A percentile compares a stretch with the other conserved stretches of the same genome.
Conservation (phyloP, 2,329 filamentous ascomycete species). For the Apiospora aurea region DNA sequence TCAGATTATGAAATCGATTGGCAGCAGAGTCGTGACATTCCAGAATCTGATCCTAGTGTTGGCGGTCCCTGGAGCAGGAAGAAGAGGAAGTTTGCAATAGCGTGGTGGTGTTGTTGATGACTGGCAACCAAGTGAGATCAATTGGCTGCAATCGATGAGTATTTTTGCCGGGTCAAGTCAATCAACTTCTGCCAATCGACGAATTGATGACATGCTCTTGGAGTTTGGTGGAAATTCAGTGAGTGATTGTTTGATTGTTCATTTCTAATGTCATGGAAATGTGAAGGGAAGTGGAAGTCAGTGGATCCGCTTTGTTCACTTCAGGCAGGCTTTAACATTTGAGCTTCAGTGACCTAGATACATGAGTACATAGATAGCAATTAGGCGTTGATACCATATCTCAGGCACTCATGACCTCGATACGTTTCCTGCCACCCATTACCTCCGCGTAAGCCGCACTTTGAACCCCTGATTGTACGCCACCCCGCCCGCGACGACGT, state of each 20-base stretch:
- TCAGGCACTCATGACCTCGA: not conserved
- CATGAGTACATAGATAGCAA: not conserved
- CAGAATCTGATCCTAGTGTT: not conserved
- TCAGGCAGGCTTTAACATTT: not conserved
- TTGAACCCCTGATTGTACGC: conserved; percentile 31
- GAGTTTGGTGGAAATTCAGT: not conserved
- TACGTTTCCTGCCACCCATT: not conserved
- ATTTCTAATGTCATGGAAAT: not conserved
- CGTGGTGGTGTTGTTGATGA: not conserved
- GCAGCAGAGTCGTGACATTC: too few species aligned
- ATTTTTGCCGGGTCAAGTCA: not conserved
- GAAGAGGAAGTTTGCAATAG: not conserved
- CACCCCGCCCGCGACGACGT: conserved; percentile 33
- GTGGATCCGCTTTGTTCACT: not conserved
- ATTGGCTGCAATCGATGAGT: not conserved
- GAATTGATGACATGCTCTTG: not conserved
- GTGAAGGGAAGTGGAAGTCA: not conserved
- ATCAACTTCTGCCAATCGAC: not conserved
- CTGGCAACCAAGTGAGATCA: not conserved
- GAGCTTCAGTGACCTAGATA: not conserved
- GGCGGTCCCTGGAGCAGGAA: not conserved
- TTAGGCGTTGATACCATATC: too few species aligned
- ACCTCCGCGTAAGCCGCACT: conserved; percentile 6
- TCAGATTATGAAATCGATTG: not conserved
- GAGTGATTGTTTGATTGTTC: not conserved